Conservation (phyloP, 306 rosid genomes). For the Citrullus colocynthis region DNA sequence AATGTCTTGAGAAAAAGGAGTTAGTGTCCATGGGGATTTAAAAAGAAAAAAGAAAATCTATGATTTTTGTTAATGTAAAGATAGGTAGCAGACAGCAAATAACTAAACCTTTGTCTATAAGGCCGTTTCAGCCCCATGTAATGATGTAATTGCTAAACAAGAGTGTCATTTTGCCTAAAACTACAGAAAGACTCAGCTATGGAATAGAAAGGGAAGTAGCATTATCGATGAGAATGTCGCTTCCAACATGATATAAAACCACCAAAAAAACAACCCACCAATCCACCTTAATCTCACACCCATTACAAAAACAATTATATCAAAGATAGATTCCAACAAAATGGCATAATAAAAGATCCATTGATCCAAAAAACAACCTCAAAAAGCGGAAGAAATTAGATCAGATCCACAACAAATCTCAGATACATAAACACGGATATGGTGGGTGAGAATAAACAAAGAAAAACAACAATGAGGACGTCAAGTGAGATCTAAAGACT, state of each 20-base stretch:
- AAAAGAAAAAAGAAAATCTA: too few relatives aligned
- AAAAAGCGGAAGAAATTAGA: not conserved
- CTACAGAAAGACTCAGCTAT: not conserved
- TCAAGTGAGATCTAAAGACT: not conserved
- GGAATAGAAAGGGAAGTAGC: not conserved
- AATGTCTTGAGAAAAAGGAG: too few relatives aligned
- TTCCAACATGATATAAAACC: too few relatives aligned
- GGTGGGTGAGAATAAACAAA: not conserved
- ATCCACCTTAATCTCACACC: not conserved
- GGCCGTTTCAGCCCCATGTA: not conserved
- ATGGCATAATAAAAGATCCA: not conserved
- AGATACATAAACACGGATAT: not conserved
- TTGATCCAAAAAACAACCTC: not conserved
- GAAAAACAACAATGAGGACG: not conserved
- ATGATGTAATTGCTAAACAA: not conserved
- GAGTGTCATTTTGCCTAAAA: not conserved
- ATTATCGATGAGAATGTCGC: not conserved
- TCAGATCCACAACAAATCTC: not conserved
- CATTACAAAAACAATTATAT: not conserved
- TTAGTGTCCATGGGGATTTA: too few relatives aligned
- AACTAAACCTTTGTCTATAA: too few relatives aligned
- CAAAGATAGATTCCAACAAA: not conserved
- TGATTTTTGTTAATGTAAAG: too few relatives aligned
- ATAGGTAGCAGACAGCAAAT: too few relatives aligned
- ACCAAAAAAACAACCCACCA: not conserved